Evolutionary conservation across 306 rosid genomes (phyloP), one percentile per base, ranked within the genome.

Genomic region (Vigna mungo): DNA sequence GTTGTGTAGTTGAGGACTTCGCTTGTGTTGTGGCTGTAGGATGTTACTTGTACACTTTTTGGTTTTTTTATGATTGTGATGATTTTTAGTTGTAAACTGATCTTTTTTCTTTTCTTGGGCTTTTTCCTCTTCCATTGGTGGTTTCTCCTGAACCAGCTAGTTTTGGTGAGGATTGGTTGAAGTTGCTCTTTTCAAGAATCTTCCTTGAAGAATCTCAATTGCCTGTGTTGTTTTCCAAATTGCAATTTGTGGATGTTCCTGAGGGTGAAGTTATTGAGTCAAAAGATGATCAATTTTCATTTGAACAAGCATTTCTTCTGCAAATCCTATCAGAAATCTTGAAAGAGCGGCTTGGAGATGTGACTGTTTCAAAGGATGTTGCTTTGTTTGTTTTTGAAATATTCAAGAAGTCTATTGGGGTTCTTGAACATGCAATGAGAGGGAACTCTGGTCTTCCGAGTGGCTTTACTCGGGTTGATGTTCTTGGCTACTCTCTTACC

Each of bases 101-200:
- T 56, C 64, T 41, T 21, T 72, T 23, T 48, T 18, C 34, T 18
- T 11, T 75, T 4, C 13, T 56, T 13, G 21, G 39, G 14, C 4
- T 37, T 17, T 76, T 51, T 4, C 18, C 43, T 68, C 20, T 21
- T 47, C 75, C 59, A 43, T 62, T 61, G 75, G 34, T 61, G 75
- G 34, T 53, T 82, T 71, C 36, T 15, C 0, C 11, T 72, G 78
- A 60, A 48, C 56, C 82, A 92, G 97, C 84, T 88, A 81, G 93
- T 44, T 91, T 84, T 83, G 87, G 70, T 32, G 96, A 91, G 85
- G 86, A 90, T 75, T 88, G 96, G 98, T 67, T 86, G 39, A 92
- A 86, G 86, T 80, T 90, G 79, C 86, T 90, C 56, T 85, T 94
- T 80, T 90, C 96, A 82, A 92, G 83, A 63, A 64, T 82, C 23